phyloP scores from a whole-genome alignment of 1,139 yeast species.

The Saccharomyces hybrid region DNA sequence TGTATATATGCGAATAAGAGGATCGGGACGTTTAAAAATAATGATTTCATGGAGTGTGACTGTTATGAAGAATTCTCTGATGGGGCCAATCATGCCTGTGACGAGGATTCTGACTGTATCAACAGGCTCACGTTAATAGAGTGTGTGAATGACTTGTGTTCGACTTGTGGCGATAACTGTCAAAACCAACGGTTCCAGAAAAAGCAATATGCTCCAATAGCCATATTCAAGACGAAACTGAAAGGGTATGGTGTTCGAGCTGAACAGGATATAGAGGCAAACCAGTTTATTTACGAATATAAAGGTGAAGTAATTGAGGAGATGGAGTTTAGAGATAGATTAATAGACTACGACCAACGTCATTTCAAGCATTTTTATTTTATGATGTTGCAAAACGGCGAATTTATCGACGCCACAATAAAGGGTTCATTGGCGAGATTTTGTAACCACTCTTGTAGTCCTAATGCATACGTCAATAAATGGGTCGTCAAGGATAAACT shows the following conservation, averaged over 20 bases:
- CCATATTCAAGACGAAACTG: conserved; percentile 69
- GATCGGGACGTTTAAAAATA: conserved; percentile 63
- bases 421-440: conserved; percentile 86
- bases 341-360: conserved; percentile 61
- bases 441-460: conserved; percentile 90
- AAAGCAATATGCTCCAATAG: conserved; percentile 60
- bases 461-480: conserved; percentile 91
- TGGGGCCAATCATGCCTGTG: conserved; percentile 63
- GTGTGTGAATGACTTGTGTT: conserved; percentile 66
- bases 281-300: conserved; percentile 78
- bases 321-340: conserved; percentile 58
- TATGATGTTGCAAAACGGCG: conserved; percentile 93
- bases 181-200: conserved; percentile 83
- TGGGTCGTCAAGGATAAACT: conserved; percentile 93
- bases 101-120: conserved; percentile 80
- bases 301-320: conserved; percentile 91
- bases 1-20: conserved; percentile 55
- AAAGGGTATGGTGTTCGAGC: conserved; percentile 92
- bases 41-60: conserved; percentile 81
- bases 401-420: conserved; percentile 88
- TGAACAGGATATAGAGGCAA: conserved; percentile 46
- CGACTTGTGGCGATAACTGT: conserved; percentile 69
- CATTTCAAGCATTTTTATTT: conserved; percentile 83
- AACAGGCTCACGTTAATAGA: conserved; percentile 88
- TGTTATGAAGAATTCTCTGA: conserved; percentile 41